Conservation (phyloP, 768 basidiomycete species). For the Mycena leptocephala region DNA sequence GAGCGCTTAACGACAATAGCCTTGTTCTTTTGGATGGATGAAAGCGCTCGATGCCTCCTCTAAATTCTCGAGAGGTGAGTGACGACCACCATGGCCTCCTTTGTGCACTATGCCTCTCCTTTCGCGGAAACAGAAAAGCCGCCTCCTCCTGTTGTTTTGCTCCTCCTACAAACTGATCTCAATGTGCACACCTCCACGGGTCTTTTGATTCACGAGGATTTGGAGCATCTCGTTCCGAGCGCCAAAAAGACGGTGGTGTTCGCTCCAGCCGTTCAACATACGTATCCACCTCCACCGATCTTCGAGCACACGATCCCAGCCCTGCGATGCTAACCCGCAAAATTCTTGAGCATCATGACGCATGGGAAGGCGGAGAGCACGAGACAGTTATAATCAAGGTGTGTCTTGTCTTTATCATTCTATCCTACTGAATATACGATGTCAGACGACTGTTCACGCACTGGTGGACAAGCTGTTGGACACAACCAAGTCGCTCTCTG, state of each 20-base stretch:
- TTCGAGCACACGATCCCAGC: neutral
- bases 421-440: conserved; percentile 21
- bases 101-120: conserved; percentile 13
- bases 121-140: conserved; percentile 26
- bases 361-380: neutral
- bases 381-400: conserved; percentile 21
- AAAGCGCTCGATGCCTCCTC: neutral
- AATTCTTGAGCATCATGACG: neutral
- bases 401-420: too few relatives aligned
- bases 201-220: conserved; percentile 31
- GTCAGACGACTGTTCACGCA: conserved; percentile 6
- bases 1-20: neutral
- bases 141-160: conserved; percentile 27
- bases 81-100: conserved; percentile 18
- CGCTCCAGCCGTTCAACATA: neutral
- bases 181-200: neutral
- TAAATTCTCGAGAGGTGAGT: conserved; percentile 16
- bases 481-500: conserved; percentile 16
- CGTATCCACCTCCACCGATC: conserved; percentile 28
- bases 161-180: conserved; percentile 28
- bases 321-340: neutral
- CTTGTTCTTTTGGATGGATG: neutral
- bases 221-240: neutral
- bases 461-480: conserved; percentile 21
- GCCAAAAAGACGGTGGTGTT: conserved; percentile 18